These are phyloP conservation scores for Selenicereus undatus DNA, from an alignment of 148 eudicot species.

Conservation along the genomic window DNA sequence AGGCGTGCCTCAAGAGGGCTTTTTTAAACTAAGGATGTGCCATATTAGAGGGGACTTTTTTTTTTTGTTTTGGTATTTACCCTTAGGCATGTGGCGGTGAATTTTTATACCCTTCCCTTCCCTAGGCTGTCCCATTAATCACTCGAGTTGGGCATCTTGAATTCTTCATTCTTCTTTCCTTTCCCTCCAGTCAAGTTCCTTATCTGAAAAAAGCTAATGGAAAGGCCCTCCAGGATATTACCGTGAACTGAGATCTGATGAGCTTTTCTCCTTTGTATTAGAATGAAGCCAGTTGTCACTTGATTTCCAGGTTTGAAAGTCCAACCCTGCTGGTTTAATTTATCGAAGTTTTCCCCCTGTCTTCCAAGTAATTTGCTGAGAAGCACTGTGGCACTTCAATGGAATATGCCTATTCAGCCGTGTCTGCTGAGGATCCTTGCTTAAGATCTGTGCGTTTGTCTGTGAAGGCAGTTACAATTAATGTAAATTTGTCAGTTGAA, in stretches of 20 bases:
- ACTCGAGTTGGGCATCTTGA: not conserved
- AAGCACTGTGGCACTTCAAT: not conserved
- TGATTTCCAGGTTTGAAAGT: not conserved
- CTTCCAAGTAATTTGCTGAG: not conserved
- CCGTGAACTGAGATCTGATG: not conserved
- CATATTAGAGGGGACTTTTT: not conserved
- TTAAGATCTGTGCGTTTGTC: not conserved
- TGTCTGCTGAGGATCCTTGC: slow-evolving; percentile 1
- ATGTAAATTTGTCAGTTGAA: no score
- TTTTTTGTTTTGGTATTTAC: no score
- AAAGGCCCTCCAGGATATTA: not conserved
- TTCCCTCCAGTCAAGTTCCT: not conserved
- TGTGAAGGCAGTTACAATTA: not conserved
- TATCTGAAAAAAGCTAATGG: not conserved
- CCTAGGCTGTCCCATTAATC: not conserved
- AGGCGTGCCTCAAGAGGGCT: no score
- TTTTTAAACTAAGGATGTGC: no score
- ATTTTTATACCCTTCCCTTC: not conserved
- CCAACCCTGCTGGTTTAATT: not conserved
- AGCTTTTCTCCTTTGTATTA: not conserved
- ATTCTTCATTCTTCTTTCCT: not conserved
- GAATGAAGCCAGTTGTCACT: not conserved
- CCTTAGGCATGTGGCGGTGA: not conserved
- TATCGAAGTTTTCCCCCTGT: not conserved
- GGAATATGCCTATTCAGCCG: not conserved